phyloP scores from a whole-genome alignment of 2,329 filamentous ascomycete genomes.

The Chrysoporthe puriensis region DNA sequence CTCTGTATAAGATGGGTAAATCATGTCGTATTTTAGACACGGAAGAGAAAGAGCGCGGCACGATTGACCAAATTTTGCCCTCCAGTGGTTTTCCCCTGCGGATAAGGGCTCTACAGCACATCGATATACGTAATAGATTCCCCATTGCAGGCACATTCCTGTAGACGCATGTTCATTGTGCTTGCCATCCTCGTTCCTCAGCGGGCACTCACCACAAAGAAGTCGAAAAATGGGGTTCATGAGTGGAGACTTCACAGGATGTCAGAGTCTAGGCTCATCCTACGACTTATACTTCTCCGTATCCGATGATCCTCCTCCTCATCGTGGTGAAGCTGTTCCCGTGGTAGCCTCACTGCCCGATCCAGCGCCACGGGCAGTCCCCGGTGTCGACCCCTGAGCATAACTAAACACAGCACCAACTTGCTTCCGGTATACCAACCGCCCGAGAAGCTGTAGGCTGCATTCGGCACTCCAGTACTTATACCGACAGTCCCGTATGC shows the following conservation, averaged over 20 bases:
- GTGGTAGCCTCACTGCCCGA: constrained; percentile 50
- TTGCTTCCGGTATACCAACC: constrained; percentile 59
- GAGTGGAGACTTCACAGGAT: not conserved
- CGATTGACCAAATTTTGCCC: too few species aligned
- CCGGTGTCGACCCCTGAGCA: constrained; percentile 58
- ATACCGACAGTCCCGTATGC: constrained; percentile 65
- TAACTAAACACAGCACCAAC: constrained; percentile 59
- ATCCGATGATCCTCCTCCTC: constrained; percentile 48
- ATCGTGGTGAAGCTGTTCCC: constrained; percentile 41
- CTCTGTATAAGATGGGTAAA: not conserved
- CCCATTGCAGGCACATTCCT: not conserved
- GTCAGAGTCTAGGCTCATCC: constrained; percentile 33
- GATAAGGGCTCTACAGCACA: not conserved
- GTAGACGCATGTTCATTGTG: not conserved
- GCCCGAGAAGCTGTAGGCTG: constrained; percentile 59
- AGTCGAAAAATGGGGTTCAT: too few species aligned
- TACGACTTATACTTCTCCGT: constrained; percentile 40
- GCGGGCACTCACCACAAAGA: too few species aligned
- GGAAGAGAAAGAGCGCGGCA: not conserved
- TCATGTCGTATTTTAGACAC: not conserved
- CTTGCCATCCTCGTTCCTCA: not conserved
- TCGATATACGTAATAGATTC: not conserved
- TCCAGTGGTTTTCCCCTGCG: not conserved
- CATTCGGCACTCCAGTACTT: constrained; percentile 55
- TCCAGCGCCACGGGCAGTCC: constrained; percentile 60